Percentiles rank a stretch among this genome's conserved stretches.
These are phyloP conservation scores for Dalbergia cochinchinensis DNA, from an alignment of 306 rosid genomes.

Conservation along the genomic window DNA sequence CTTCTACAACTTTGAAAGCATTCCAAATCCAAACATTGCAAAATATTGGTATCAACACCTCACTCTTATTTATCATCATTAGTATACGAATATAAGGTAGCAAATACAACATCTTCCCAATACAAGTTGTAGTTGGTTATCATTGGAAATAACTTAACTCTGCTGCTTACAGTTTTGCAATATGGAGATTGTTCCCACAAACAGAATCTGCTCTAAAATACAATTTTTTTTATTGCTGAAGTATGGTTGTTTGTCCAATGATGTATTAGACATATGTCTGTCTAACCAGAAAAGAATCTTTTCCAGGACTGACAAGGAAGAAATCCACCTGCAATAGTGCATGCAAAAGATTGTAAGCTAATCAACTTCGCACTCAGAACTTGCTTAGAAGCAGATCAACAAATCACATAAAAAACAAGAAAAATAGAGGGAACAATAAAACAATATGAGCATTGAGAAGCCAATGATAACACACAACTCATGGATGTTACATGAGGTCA, in stretches of 20 bases:
- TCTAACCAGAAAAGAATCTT: slow-evolving; percentile 82
- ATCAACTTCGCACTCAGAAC: background rate
- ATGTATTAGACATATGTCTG: background rate
- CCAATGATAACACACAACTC: background rate
- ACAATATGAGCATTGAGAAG: no score
- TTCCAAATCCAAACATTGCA: background rate
- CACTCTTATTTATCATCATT: slow-evolving; percentile 6
- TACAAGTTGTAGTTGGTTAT: slow-evolving; percentile 5
- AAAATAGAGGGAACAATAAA: background rate
- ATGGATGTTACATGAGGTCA: slow-evolving; percentile 4
- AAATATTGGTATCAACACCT: background rate
- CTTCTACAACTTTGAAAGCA: background rate
- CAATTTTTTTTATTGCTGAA: slow-evolving; percentile 3
- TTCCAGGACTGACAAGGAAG: slow-evolving; percentile 99
- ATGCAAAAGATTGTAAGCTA: slow-evolving; percentile 7
- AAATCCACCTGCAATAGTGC: slow-evolving; percentile 75
- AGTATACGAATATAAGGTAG: background rate
- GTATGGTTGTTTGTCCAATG: slow-evolving; percentile 22
- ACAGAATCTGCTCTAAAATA: slow-evolving; percentile 21
- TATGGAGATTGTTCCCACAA: slow-evolving; percentile 18
- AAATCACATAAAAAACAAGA: background rate
- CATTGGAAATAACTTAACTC: slow-evolving; percentile 17
- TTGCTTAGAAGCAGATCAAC: background rate
- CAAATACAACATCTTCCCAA: background rate
- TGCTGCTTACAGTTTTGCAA: slow-evolving; percentile 27